These are phyloP conservation scores for Boletus sp. DNA, from an alignment of 768 basidiomycete species.

Conservation along the genomic window DNA sequence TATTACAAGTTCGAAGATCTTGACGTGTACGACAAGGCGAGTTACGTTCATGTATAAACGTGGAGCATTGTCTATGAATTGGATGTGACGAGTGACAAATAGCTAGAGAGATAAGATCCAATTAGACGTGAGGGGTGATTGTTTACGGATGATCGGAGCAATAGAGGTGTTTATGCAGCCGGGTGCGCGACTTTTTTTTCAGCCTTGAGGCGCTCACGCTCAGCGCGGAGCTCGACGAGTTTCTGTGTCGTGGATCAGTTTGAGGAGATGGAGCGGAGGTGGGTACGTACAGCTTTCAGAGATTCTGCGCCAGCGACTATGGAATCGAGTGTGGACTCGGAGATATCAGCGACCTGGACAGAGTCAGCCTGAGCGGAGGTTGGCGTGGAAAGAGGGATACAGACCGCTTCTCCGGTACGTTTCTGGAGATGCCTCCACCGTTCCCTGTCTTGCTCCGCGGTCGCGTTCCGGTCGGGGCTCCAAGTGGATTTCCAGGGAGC, in stretches of 20 bases:
- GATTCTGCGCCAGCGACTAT: constrained; percentile 54
- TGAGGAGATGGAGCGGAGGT: not conserved
- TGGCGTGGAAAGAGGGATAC: constrained; percentile 9
- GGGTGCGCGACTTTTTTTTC: constrained; percentile 36
- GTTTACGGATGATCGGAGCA: constrained; percentile 15
- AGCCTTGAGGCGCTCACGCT: constrained; percentile 41
- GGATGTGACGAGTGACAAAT: not conserved
- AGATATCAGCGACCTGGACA: constrained; percentile 54
- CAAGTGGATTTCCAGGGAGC: constrained; percentile 1
- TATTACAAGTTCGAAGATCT: no score
- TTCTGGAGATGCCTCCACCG: constrained; percentile 42
- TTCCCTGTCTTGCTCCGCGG: constrained; percentile 45
- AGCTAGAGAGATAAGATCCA: constrained; percentile 29
- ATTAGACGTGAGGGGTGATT: constrained; percentile 23
- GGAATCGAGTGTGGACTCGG: constrained; percentile 64
- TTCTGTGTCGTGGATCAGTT: constrained; percentile 27
- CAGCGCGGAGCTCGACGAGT: constrained; percentile 24
- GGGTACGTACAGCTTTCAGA: constrained; percentile 52
- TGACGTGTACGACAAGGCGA: not conserved
- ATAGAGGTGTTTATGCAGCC: constrained; percentile 26
- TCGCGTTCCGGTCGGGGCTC: constrained; percentile 8
- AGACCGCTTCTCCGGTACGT: constrained; percentile 50
- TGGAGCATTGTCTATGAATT: no score
- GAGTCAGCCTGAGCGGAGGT: not conserved
- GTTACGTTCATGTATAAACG: not conserved